Conservation (phyloP, 352 stramenopile genomes). For the Globisporangium emineosum region DNA sequence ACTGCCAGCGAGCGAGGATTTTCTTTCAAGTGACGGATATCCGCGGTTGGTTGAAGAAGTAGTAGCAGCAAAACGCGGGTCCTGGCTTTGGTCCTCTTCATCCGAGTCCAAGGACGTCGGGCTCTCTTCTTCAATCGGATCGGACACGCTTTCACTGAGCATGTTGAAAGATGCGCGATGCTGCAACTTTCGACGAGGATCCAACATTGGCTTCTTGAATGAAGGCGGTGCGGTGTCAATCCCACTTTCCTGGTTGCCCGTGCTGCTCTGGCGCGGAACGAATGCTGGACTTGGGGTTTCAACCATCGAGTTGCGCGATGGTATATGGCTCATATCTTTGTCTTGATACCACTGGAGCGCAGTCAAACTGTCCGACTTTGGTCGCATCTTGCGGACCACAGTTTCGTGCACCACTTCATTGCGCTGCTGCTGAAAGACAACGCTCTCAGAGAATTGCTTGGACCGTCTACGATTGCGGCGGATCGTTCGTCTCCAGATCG, state of each 20-base stretch:
- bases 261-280: conserved; percentile 8
- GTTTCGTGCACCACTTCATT: conserved; percentile 34
- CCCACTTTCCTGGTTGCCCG: conserved; percentile 18
- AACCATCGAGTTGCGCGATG: conserved; percentile 31
- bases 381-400: conserved; percentile 29
- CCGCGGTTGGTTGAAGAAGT: background rate
- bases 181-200: conserved; percentile 66
- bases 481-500: conserved; percentile 55
- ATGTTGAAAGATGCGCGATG: conserved; percentile 59
- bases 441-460: conserved; percentile 77
- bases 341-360: conserved; percentile 18
- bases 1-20: conserved; percentile 21
- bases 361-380: conserved; percentile 50
- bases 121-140: conserved; percentile 65
- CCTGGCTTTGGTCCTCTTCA: conserved; percentile 26
- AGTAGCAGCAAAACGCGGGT: background rate
- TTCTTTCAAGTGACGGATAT: conserved; percentile 18
- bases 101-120: conserved; percentile 50
- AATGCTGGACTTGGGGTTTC: conserved; percentile 23
- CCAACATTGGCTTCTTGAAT: conserved; percentile 32
- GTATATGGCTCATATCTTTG: background rate
- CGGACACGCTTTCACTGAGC: conserved; percentile 47
- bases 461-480: conserved; percentile 66
- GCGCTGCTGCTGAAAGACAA: conserved; percentile 64
- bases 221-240: conserved; percentile 18